Base-by-base conservation (phyloP, 2,329 filamentous ascomycete genomes). In the Hymenoscyphus repandus region DNA sequence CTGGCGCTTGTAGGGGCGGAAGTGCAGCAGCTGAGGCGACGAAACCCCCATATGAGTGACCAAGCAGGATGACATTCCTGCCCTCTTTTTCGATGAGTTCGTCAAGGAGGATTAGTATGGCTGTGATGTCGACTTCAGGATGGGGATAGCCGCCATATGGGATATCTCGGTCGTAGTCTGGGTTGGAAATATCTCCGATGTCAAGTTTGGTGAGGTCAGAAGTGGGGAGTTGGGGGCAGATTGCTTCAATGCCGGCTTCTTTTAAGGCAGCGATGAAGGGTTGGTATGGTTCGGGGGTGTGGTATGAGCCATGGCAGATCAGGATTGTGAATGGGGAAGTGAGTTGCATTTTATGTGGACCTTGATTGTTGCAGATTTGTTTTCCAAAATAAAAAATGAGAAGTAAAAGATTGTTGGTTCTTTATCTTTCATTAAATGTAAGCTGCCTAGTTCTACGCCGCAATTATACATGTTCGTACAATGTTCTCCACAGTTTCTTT, bases 251-350 rank as follows among this genome's bases (percentile, higher is more conserved):
- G 5, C 32, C 40, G 5, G 1, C 9, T 5, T 13, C 32, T 33
- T 50, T 45, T 4, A 50, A 22, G 13, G 47, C 31, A 7, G 22
- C 20, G n/a, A 50, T 12, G 22, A 50, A 50, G 5, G 40, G 40
- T n/a, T 31, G 32, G n/a, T 50, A 50, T 2, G 47, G 47, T 27
- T 44, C 34, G 31, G 47, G 47, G 9, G 47, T 50, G 40, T 50
- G 47, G 32, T 50, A 50, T 4, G 47, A 50, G 5, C 47, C 47
- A 31, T 50, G 47, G 32, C 39, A 44, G 7, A 50, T 30, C 11
- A 50, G 31, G 13, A 50, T 34, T 34, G 32, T 13, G 32, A 34
- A 34, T n/a, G n/a, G n/a, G n/a, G n/a, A n/a, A n/a, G n/a, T n/a
- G n/a, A n/a, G n/a, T n/a, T n/a, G n/a, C n/a, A n/a, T n/a, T n/a